These are phyloP conservation scores for Pichia norvegensis DNA, from an alignment of 1,139 yeast genomes.

Conservation along the genomic window DNA sequence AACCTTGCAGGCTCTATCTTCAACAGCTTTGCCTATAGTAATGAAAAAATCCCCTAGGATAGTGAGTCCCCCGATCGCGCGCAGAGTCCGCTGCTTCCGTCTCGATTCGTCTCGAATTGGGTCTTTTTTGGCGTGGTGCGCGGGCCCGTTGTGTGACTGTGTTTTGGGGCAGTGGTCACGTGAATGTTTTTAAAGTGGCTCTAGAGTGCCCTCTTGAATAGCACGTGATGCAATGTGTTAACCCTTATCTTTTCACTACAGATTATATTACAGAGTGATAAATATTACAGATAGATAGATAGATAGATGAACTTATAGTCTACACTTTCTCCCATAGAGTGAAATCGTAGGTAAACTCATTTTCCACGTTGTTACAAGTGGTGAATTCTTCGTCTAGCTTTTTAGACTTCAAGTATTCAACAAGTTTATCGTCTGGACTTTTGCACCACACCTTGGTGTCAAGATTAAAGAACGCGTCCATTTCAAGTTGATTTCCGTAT, in stretches of 20 bases:
- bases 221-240: too few relatives aligned
- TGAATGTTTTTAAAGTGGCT: too few relatives aligned
- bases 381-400: conserved; percentile 21
- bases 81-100: not conserved
- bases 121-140: not conserved
- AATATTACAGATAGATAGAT: too few relatives aligned
- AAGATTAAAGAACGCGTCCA: conserved; percentile 59
- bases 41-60: not conserved
- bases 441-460: conserved; percentile 23
- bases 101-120: not conserved
- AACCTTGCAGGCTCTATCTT: not conserved
- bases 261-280: too few relatives aligned
- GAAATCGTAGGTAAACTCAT: conserved; percentile 41
- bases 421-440: conserved; percentile 11
- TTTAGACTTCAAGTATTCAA: conserved; percentile 19
- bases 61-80: not conserved
- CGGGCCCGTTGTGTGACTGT: not conserved
- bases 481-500: conserved; percentile 35
- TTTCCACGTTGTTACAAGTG: conserved; percentile 35
- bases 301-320: too few relatives aligned
- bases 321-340: conserved; percentile 39
- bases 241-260: too few relatives aligned
- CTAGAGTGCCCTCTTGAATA: too few relatives aligned
- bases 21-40: not conserved
- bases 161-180: not conserved